Percentiles rank a stretch among this genome's conserved stretches.
These are phyloP conservation scores for Syzygium grande DNA, from an alignment of 345 rosid species.

Conservation along the genomic window DNA sequence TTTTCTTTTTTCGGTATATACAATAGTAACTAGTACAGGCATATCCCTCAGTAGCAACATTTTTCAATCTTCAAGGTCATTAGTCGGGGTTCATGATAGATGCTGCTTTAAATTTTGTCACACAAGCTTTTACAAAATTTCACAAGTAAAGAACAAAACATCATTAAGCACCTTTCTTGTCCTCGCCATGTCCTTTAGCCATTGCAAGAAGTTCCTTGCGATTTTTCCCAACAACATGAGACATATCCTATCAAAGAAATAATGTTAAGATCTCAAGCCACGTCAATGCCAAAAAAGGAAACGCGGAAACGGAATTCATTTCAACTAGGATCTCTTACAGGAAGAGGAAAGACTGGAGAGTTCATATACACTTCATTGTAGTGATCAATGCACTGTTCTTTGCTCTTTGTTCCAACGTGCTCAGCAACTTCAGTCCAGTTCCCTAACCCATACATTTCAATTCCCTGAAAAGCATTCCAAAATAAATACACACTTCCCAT, in stretches of 20 bases:
- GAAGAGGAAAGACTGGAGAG: slow-evolving; percentile 86
- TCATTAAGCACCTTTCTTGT: slow-evolving; percentile 61
- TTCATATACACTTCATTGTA: slow-evolving; percentile 62
- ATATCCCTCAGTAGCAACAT: neutral
- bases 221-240: slow-evolving; percentile 91
- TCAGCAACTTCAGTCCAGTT: slow-evolving; percentile 96
- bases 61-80: neutral
- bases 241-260: slow-evolving; percentile 62
- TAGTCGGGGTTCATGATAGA: neutral
- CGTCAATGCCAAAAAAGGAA: neutral
- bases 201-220: slow-evolving; percentile 93
- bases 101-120: neutral
- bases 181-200: slow-evolving; percentile 85
- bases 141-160: neutral
- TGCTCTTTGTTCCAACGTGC: slow-evolving; percentile 97
- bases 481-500: neutral
- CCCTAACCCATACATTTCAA: slow-evolving; percentile 96
- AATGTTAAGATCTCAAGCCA: neutral
- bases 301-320: neutral
- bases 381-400: slow-evolving; percentile 84
- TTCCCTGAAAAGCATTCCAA: slow-evolving; percentile 47
- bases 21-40: neutral
- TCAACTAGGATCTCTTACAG: slow-evolving; percentile 37
- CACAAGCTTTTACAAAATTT: neutral
- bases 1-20: neutral